These are phyloP conservation scores for Olyra latifolia DNA, from an alignment of 176 grass and related monocot species.

Conservation along the genomic window DNA sequence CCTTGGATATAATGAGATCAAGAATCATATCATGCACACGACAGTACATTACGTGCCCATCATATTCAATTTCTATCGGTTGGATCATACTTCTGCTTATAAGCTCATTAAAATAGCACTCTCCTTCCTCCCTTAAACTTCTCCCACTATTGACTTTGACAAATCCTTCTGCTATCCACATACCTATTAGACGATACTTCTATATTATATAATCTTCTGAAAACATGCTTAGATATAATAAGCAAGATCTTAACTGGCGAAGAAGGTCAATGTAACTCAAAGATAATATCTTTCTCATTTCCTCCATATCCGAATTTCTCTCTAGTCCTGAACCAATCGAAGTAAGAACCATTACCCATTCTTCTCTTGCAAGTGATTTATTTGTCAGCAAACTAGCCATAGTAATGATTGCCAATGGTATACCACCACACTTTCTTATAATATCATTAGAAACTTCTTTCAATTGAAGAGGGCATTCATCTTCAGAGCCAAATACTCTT, in stretches of 20 bases:
- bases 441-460: slow-evolving; percentile 1
- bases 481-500: slow-evolving; percentile 1
- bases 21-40: slow-evolving; percentile 37
- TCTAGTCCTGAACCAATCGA: slow-evolving; percentile 25
- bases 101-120: slow-evolving; percentile 29
- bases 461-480: not conserved
- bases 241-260: slow-evolving; percentile 12
- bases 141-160: not conserved
- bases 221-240: slow-evolving; percentile 28
- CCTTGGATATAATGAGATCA: slow-evolving; percentile 30
- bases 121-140: slow-evolving; percentile 4
- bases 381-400: slow-evolving; percentile 19
- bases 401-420: slow-evolving; percentile 29
- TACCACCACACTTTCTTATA: slow-evolving; percentile 31
- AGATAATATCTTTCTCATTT: slow-evolving; percentile 26
- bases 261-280: slow-evolving; percentile 24
- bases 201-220: slow-evolving; percentile 16
- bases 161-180: slow-evolving; percentile 39
- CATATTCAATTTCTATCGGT: not conserved
- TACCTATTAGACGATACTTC: slow-evolving; percentile 9
- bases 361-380: not conserved
- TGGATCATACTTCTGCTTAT: slow-evolving; percentile 38
- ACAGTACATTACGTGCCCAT: slow-evolving; percentile 5
- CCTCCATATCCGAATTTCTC: too few species aligned
- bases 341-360: not conserved